Evolutionary conservation across 2,329 filamentous ascomycete genomes (phyloP).

Genomic region (Epichloe elymi): DNA sequence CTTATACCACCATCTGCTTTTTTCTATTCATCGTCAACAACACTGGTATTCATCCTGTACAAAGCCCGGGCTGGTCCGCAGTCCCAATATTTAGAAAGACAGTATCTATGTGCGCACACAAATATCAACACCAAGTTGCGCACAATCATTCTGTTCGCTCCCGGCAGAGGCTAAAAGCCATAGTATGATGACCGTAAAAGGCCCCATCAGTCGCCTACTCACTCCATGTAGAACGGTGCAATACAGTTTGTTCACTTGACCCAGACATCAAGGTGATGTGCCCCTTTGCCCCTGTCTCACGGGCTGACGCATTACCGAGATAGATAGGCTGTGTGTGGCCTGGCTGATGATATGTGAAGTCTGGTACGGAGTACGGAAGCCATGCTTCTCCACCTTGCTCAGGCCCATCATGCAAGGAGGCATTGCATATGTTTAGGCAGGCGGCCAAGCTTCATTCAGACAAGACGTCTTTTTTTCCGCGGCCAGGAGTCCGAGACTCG

Average conservation of each 20-base stretch:
- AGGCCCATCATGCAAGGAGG: constrained; percentile 2
- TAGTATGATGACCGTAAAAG: not conserved
- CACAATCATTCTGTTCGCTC: not conserved
- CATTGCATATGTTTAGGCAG: not conserved
- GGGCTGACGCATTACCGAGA: not conserved
- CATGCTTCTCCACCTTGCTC: not conserved
- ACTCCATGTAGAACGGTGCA: not conserved
- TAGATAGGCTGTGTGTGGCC: not conserved
- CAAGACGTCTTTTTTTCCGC: not conserved
- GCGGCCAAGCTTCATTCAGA: not conserved
- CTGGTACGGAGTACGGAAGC: not conserved
- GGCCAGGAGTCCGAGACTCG: not conserved
- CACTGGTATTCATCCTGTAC: not conserved
- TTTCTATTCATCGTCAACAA: not conserved
- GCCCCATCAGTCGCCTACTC: not conserved
- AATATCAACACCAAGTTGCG: not conserved
- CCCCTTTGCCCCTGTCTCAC: not conserved
- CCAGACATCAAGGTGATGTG: not conserved
- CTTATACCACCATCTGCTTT: constrained; percentile 1
- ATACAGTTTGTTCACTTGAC: not conserved
- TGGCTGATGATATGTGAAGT: too few relatives aligned
- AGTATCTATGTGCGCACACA: not conserved
- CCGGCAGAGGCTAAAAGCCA: not conserved
- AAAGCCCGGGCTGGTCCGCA: not conserved
- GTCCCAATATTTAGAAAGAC: not conserved